Evolutionary conservation across 2,329 filamentous ascomycete species (phyloP).

Genomic region (Magnaporthiopsis incrustans): DNA sequence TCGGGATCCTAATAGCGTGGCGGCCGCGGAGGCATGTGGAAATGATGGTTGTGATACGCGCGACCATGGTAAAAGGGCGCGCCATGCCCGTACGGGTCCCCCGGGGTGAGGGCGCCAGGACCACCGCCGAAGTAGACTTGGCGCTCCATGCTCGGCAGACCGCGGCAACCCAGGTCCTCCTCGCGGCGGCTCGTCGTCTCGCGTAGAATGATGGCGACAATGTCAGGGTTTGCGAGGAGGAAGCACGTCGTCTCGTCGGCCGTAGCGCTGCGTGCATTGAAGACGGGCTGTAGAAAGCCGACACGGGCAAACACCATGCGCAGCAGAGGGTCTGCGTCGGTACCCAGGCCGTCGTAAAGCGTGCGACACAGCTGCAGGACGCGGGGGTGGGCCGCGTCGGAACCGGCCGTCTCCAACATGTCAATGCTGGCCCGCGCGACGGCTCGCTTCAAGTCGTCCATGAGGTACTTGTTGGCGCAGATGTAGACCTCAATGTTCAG

Average conservation of each 20-base stretch:
- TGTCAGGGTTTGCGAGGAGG: conserved; percentile 34
- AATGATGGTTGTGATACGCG: not conserved
- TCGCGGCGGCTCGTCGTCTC: conserved; percentile 38
- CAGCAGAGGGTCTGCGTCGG: conserved; percentile 31
- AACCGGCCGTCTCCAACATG: conserved; percentile 35
- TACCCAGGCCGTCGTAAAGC: conserved; percentile 33
- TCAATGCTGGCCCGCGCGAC: conserved; percentile 35
- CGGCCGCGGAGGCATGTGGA: not conserved
- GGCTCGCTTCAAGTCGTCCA: conserved; percentile 35
- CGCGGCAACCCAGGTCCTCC: conserved; percentile 20
- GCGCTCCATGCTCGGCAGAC: conserved; percentile 1
- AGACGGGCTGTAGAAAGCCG: conserved; percentile 36
- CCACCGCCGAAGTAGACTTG: not conserved
- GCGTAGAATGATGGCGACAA: conserved; percentile 36
- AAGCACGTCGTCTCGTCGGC: conserved; percentile 34
- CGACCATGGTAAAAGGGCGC: not conserved
- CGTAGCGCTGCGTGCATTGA: conserved; percentile 28
- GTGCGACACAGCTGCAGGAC: conserved; percentile 35
- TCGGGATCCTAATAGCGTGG: not conserved
- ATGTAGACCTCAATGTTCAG: conserved; percentile 42
- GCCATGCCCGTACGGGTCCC: not conserved
- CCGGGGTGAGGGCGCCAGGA: not conserved
- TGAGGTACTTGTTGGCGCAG: conserved; percentile 37
- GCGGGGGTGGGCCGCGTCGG: conserved; percentile 33
- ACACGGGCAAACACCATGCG: conserved; percentile 41